These are phyloP conservation scores for Yamadazyma ubonensis DNA, from an alignment of 805 yeast species.

Conservation along the genomic window DNA sequence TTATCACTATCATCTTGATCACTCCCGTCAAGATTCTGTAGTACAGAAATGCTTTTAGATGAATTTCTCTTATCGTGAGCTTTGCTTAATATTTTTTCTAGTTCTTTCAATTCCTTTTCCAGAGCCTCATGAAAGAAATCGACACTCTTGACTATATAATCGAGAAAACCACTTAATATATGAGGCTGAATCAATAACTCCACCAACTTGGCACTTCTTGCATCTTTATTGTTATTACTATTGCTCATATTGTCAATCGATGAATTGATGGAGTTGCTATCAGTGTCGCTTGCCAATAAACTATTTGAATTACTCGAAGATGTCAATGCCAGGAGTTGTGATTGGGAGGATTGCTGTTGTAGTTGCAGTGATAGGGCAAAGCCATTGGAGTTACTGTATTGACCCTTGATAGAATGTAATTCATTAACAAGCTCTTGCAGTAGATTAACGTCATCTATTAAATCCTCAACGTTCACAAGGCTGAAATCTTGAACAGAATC, in stretches of 20 bases:
- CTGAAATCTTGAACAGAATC: conserved; percentile 36
- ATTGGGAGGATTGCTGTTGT: conserved; percentile 15
- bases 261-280: conserved; percentile 34
- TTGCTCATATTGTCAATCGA: conserved; percentile 26
- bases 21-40: neutral
- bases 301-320: neutral
- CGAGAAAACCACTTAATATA: conserved; percentile 64
- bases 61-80: conserved; percentile 8
- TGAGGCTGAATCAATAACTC: conserved; percentile 80
- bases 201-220: conserved; percentile 54
- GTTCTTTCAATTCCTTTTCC: conserved; percentile 22
- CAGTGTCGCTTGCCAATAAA: conserved; percentile 19
- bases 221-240: conserved; percentile 26
- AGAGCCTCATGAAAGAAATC: conserved; percentile 38
- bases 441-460: conserved; percentile 31
- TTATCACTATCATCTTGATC: conserved; percentile 8
- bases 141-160: conserved; percentile 56
- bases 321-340: conserved; percentile 3
- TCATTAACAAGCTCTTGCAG: conserved; percentile 41
- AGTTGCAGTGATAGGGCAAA: conserved; percentile 30
- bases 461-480: conserved; percentile 31
- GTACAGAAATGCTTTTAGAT: no score
- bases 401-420: conserved; percentile 36
- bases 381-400: conserved; percentile 26
- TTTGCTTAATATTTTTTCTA: conserved; percentile 18